These are phyloP conservation scores for Pleurotus cornucopiae DNA, from an alignment of 768 basidiomycete genomes.

Conservation along the genomic window DNA sequence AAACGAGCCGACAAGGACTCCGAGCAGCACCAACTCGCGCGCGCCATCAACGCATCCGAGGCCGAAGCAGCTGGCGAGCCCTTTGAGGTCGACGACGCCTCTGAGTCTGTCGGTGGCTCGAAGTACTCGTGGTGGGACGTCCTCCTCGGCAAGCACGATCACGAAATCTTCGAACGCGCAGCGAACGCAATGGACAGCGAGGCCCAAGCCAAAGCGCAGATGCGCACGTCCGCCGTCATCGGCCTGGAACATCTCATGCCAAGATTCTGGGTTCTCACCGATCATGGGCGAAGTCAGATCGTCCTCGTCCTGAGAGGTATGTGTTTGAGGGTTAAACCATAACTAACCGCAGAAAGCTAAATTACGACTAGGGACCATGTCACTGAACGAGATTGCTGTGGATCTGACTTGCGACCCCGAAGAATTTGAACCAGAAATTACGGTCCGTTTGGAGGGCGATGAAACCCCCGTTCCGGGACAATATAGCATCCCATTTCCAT, in stretches of 20 bases:
- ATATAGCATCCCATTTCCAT: conserved; percentile 20
- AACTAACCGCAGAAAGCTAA: not conserved
- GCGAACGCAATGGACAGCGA: conserved; percentile 27
- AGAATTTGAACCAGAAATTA: conserved; percentile 53
- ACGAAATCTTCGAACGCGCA: conserved; percentile 76
- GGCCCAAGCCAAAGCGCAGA: conserved; percentile 31
- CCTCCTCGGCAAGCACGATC: conserved; percentile 74
- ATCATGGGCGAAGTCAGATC: conserved; percentile 68
- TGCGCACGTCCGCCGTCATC: conserved; percentile 57
- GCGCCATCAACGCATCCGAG: conserved; percentile 69
- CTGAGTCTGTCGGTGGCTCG: conserved; percentile 13
- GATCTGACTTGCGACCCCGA: conserved; percentile 80
- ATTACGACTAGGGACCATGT: conserved; percentile 63
- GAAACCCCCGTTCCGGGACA: conserved; percentile 28
- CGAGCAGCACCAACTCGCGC: conserved; percentile 60
- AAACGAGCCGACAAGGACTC: conserved; percentile 34
- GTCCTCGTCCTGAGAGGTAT: conserved; percentile 70
- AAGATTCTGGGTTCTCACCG: conserved; percentile 82
- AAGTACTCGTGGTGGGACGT: conserved; percentile 84
- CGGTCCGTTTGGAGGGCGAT: conserved; percentile 25
- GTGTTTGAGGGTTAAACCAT: conserved; percentile 9
- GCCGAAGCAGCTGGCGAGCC: conserved; percentile 52
- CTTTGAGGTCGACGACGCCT: conserved; percentile 15
- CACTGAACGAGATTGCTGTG: conserved; percentile 81
- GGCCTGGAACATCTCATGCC: conserved; percentile 73